Evolutionary conservation across 2,329 filamentous ascomycete species (phyloP).

Genomic region (Pyrenophora tritici-repentis): DNA sequence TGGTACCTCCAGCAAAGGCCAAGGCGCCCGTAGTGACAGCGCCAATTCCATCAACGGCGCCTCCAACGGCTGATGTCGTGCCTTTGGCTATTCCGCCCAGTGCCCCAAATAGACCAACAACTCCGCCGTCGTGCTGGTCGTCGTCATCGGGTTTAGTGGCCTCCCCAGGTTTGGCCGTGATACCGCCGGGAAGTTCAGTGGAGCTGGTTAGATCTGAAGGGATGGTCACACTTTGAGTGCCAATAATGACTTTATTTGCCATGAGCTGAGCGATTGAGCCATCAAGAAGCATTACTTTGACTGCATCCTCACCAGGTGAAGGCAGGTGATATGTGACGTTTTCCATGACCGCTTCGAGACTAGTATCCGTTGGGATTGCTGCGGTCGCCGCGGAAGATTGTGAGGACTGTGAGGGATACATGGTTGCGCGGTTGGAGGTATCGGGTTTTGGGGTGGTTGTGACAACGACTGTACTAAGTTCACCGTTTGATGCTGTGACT

Average conservation of each 20-base stretch:
- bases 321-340: no score
- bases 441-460: not conserved
- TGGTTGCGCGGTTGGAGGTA: no score
- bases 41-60: not conserved
- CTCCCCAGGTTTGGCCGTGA: constrained; percentile 13
- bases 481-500: not conserved
- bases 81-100: constrained; percentile 6
- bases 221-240: constrained; percentile 6
- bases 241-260: constrained; percentile 11
- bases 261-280: constrained; percentile 13
- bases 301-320: constrained; percentile 9
- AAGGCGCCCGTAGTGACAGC: constrained; percentile 5
- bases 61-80: constrained; percentile 4
- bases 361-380: not conserved
- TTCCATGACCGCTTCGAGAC: constrained; percentile 17
- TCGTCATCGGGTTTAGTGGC: constrained; percentile 6
- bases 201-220: not conserved
- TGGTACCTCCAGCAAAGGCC: constrained; percentile 7
- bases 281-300: constrained; percentile 15
- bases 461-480: not conserved
- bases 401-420: not conserved
- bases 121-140: constrained; percentile 1
- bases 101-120: constrained; percentile 6
- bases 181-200: not conserved
- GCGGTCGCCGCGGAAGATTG: not conserved